Base-by-base conservation (phyloP, 805 yeast species). In the Alloascoidea africana region DNA sequence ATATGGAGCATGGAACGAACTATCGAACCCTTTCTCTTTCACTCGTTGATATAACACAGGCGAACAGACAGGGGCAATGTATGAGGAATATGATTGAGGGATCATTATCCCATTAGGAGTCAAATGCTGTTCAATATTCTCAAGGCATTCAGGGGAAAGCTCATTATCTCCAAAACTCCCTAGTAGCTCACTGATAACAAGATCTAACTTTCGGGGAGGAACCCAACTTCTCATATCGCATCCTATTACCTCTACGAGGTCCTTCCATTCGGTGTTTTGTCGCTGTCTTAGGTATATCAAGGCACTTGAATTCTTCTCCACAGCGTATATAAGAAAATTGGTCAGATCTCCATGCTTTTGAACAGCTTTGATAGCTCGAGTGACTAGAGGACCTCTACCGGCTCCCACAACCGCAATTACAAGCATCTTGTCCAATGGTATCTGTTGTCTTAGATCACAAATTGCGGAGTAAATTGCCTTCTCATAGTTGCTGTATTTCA, bases 141-240 rank as follows among this genome's bases (percentile, higher is more conserved):
- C 60, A 2, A 84, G 53, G 41, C 91, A 76, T 52, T 87, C 97
- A 0, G 97, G 96, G 5, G 83, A 68, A 14, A 84, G 62, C 52
- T 87, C 96, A 54, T 87, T 89, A 53, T 93, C 89, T 3, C 94
- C 96, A 58, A 89, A 81, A 13, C 94, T 82, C 4, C 96, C 96
- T 17, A 87, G 55, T 4, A 89, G 59, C 53, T 87, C 96, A 34
- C 93, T 79, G 1, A 89, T 65, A 5, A 86, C 67, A 33, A 87
- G 48, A 49, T 81, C 68, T 39, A 67, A 64, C 14, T 60, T 58
- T 8, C 51, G 42, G 4, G 44, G 45, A 2, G 62, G 63, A 5
- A 48, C 38, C 75, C 76, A 70, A 2, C 48, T 42, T 14, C 91
- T 58, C 54, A 76, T 69, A 54, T 87, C 94, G 3, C 59, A 61